Evolutionary conservation across 192 early-diverging fungal genomes (phyloP).

Genomic region (Anaeromyces robustus): DNA sequence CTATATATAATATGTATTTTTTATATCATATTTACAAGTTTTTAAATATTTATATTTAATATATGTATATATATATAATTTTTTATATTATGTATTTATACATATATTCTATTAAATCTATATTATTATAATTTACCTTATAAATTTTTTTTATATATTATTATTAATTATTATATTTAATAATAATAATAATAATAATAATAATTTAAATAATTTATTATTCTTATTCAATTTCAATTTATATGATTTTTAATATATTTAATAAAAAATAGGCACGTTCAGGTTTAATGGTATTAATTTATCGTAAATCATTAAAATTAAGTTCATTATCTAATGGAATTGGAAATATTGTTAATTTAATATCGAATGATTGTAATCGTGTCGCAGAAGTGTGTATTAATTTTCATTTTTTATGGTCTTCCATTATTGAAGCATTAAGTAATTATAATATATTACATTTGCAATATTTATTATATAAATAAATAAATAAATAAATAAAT

Average conservation of each 20-base stretch:
- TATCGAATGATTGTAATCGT: slow-evolving; percentile 56
- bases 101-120: no score
- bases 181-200: no score
- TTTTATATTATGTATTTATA: no score
- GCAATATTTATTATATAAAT: no score
- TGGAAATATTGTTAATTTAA: slow-evolving; percentile 50
- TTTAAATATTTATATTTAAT: neutral
- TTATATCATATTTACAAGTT: slow-evolving; percentile 1
- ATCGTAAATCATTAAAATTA: slow-evolving; percentile 49
- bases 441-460: neutral
- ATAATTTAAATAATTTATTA: no score
- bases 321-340: slow-evolving; percentile 44
- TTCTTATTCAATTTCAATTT: neutral
- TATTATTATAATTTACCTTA: no score
- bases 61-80: no score
- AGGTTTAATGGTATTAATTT: slow-evolving; percentile 58
- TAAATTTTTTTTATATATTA: no score
- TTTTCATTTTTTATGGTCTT: slow-evolving; percentile 60
- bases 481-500: no score
- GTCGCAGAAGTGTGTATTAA: slow-evolving; percentile 52
- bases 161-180: no score
- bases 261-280: slow-evolving; percentile 31
- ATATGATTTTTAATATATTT: neutral
- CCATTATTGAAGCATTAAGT: slow-evolving; percentile 33
- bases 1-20: slow-evolving; percentile 15